Evolutionary conservation across 148 eudicot genomes (phyloP), one percentile per base, ranked within the genome.

Genomic region (Arbutus unedo): DNA sequence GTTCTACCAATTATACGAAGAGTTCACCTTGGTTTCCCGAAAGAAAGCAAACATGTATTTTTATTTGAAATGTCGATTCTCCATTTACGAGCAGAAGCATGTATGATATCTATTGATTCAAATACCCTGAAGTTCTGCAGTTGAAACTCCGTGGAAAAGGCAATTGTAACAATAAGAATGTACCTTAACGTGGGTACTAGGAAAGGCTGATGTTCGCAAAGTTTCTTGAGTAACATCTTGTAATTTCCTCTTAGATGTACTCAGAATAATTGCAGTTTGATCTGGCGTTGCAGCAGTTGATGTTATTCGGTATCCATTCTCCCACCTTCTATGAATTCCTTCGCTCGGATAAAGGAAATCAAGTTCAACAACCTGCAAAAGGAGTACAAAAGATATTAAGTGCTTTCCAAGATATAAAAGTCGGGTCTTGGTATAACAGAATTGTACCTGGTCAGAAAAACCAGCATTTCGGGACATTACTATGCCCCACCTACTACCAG

Each of bases 281-380:
- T 90, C 92, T 54, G 83, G 66, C 9, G 90, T 90, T 18, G 90
- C 90, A 25, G 92, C 92, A 50, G 85, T 82, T 47, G 92, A 74
- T 15, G 92, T 90, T 23, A 90, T 90, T 57, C 92, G 82, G 55
- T 88, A 90, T 21, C 89, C 90, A 77, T 84, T 84, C 64, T 90
- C 90, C 92, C 92, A 90, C 79, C 92, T 85, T 82, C 83, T 78
- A 85, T 88, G 92, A 83, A 90, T 88, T 50, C 92, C 92, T 81
- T 90, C 92, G 77, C 92, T 90, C 2, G 92, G 92, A 81, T 90
- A 90, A 43, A 88, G 90, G 79, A 84, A 84, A 79, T 84, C 86
- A 49, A 84, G 83, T 74, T 84, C 86, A 62, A 84, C 86, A 66
- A 88, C 92, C 92, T 90, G 80, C 41, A 86, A 23, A 50, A n/a